Base-by-base conservation (phyloP, 2,329 filamentous ascomycete genomes). In the Cercospora zeina region DNA sequence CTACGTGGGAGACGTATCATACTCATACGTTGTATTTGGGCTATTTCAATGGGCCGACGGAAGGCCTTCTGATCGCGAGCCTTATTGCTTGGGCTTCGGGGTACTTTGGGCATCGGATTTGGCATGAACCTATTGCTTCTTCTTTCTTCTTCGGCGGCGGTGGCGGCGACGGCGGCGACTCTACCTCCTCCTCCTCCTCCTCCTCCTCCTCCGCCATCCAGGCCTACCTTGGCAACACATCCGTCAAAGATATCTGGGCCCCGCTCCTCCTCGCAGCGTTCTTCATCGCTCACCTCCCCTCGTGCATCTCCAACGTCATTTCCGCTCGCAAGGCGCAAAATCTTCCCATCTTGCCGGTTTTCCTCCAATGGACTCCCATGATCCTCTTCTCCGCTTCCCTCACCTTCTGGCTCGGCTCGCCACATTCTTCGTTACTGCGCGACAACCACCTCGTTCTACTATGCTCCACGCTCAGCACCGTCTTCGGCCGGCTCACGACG, bases 1-100 rank as follows among this genome's bases (percentile, higher is more conserved):
- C 93, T 2, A 99, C 95, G 1, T 99, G 95, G 95, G 95, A 99
- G 79, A 99, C 95, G 0, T 99, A 97, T 76, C 95, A 99, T 78
- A 97, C 95, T 4, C 95, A 99, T 76, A 97, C 95, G 0, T 81
- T 99, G 5, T 99, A 96, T 77, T 86, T 99, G 11, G 95, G 95
- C 59, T 91, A 93, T 75, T 89, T 99, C 84, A 99, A 99, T 76
- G 95, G 95, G 0, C 95, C 95, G 1, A 99, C 95, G 34, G 95
- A 99, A 80, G 95, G 95, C 19, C 81, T 99, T 34, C 87, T 97
- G 57, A 88, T 99, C 66, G 95, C 93, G 27, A 93, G 91, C 73
- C 77, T 80, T 56, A 85, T 97, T 72, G 97, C 97, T 91, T 82
- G 90, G 60, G 79, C 90, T 37, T 96, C 92, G 4, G 95, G 93